Evolutionary conservation across 768 basidiomycete genomes (phyloP).

Genomic region (Coprinellus micaceus): DNA sequence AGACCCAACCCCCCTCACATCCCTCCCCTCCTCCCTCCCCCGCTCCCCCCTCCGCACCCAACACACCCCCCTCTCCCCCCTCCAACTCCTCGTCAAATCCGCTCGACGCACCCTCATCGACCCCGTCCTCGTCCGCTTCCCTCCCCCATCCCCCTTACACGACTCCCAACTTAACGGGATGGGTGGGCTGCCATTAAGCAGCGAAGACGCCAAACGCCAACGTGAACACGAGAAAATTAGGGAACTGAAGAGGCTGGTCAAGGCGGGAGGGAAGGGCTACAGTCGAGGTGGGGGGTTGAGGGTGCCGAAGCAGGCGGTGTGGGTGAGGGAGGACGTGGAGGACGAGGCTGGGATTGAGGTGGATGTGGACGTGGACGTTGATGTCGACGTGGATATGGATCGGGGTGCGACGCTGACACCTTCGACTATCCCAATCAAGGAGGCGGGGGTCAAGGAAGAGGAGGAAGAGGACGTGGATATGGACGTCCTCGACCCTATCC

Average conservation of each 20-base stretch:
- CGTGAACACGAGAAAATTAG: slow-evolving; percentile 50
- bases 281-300: slow-evolving; percentile 21
- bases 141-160: slow-evolving; percentile 8
- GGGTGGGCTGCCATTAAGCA: slow-evolving; percentile 17
- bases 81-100: slow-evolving; percentile 55
- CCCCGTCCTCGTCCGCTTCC: slow-evolving; percentile 33
- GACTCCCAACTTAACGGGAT: slow-evolving; percentile 31
- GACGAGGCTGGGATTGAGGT: slow-evolving; percentile 17
- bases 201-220: slow-evolving; percentile 35
- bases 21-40: slow-evolving; percentile 37
- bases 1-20: slow-evolving; percentile 2
- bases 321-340: slow-evolving; percentile 51
- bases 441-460: too few species aligned
- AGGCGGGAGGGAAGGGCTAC: slow-evolving; percentile 26
- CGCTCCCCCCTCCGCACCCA: slow-evolving; percentile 29
- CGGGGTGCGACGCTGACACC: too few species aligned
- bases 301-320: slow-evolving; percentile 36
- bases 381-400: slow-evolving; percentile 42
- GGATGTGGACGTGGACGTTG: slow-evolving; percentile 51
- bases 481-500: not conserved
- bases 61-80: slow-evolving; percentile 43
- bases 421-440: too few species aligned
- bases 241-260: slow-evolving; percentile 55
- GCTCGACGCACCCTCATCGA: slow-evolving; percentile 50
- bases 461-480: too few species aligned